phyloP scores from a whole-genome alignment of 768 basidiomycete species.

The Dentipellis sp. region DNA sequence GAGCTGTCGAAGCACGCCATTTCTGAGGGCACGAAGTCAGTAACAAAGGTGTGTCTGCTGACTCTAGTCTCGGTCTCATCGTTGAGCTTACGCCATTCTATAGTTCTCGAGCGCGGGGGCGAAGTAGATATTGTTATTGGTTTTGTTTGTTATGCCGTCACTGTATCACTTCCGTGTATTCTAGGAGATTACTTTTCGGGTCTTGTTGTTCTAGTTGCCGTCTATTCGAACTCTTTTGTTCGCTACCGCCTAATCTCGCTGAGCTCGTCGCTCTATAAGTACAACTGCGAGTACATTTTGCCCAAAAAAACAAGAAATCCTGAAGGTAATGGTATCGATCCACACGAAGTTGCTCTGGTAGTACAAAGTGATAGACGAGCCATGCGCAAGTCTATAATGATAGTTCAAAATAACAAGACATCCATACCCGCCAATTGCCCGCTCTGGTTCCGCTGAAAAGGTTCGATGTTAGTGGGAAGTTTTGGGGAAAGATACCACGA shows the following conservation, averaged over 20 bases:
- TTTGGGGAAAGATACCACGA: background rate
- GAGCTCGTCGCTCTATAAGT: too few species aligned
- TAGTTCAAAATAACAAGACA: background rate
- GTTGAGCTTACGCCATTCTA: slow-evolving; percentile 3
- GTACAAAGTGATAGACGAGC: background rate
- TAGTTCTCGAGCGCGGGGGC: slow-evolving; percentile 68
- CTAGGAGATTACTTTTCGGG: slow-evolving; percentile 6
- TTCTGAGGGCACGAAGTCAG: slow-evolving; percentile 91
- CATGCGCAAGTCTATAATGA: background rate
- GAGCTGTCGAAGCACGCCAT: slow-evolving; percentile 92
- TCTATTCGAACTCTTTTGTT: background rate
- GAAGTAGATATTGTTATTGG: slow-evolving; percentile 35
- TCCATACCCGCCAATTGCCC: background rate
- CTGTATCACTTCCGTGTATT: slow-evolving; percentile 19
- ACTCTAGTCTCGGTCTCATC: background rate
- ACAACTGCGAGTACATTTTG: too few species aligned
- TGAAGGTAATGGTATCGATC: too few species aligned
- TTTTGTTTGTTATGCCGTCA: slow-evolving; percentile 15
- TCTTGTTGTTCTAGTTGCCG: background rate
- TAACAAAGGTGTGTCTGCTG: slow-evolving; percentile 55
- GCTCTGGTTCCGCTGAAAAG: background rate
- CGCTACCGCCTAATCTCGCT: background rate
- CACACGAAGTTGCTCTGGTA: background rate
- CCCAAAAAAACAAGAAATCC: too few species aligned
- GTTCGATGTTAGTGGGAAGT: background rate